These are phyloP conservation scores for Fusarium sulawesiense DNA, from an alignment of 2,329 filamentous ascomycete species.

Conservation along the genomic window DNA sequence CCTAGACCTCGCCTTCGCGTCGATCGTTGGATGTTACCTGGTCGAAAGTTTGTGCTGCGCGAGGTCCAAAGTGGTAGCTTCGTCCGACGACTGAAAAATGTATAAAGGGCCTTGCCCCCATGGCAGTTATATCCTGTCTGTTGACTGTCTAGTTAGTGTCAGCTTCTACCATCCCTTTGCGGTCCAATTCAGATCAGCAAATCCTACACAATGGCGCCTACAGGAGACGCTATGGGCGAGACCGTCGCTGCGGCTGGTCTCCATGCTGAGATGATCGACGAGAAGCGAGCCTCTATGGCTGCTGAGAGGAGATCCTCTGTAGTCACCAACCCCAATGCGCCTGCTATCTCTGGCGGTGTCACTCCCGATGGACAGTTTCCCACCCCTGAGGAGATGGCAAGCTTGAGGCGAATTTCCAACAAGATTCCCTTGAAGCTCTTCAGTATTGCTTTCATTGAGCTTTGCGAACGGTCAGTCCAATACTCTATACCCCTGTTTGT, in stretches of 20 bases:
- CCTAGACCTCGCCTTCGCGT: conserved; percentile 10
- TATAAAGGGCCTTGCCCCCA: conserved; percentile 23
- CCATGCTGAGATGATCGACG: conserved; percentile 46
- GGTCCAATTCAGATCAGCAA: neutral
- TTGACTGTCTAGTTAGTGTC: conserved; percentile 3
- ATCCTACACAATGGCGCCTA: conserved; percentile 44
- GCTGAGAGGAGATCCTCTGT: conserved; percentile 48
- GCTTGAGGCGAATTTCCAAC: conserved; percentile 65
- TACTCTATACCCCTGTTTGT: neutral
- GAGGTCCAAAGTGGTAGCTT: conserved; percentile 16
- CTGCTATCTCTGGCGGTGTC: neutral
- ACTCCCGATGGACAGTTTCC: conserved; percentile 33
- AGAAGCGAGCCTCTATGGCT: conserved; percentile 47
- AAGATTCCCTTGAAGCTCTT: conserved; percentile 70
- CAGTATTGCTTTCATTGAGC: conserved; percentile 73
- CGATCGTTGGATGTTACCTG: conserved; percentile 17
- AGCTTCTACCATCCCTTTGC: conserved; percentile 5
- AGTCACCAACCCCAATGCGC: conserved; percentile 24
- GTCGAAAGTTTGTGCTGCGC: neutral
- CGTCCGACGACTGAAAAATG: conserved; percentile 2
- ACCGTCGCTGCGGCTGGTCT: conserved; percentile 48
- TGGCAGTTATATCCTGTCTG: neutral
- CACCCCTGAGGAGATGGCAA: conserved; percentile 56
- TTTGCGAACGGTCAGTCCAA: conserved; percentile 68
- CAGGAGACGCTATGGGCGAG: conserved; percentile 51